Evolutionary conservation across 768 basidiomycete species (phyloP).

Genomic region (Mrakia frigida): DNA sequence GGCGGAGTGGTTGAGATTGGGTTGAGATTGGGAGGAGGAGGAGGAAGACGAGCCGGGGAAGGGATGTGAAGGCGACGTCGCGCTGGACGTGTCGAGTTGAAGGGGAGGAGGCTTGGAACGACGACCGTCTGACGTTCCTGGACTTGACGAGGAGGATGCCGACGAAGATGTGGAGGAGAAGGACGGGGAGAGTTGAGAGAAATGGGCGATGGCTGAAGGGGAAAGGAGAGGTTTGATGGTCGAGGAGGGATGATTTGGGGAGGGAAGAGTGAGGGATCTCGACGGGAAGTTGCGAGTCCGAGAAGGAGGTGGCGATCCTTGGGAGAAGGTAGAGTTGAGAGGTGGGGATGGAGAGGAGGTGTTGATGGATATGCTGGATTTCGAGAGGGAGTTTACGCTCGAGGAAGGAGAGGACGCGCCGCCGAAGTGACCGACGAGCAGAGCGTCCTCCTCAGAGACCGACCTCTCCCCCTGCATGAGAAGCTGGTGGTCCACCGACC

Average conservation of each 20-base stretch:
- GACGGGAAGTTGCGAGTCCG: neutral
- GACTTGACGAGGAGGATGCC: neutral
- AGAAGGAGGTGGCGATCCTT: neutral
- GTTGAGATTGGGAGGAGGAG: neutral
- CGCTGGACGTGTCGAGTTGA: neutral
- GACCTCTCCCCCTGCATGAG: constrained; percentile 7
- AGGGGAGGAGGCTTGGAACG: constrained; percentile 9
- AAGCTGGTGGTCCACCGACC: neutral
- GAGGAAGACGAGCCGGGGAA: neutral
- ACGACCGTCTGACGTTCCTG: neutral
- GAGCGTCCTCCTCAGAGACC: neutral
- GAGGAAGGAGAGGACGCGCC: neutral
- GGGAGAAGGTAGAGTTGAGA: neutral
- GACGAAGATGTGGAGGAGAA: constrained; percentile 3
- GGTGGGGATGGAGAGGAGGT: neutral
- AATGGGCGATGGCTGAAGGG: constrained; percentile 4
- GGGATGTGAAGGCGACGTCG: neutral
- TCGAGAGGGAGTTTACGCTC: neutral
- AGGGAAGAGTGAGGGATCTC: neutral
- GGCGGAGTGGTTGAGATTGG: neutral
- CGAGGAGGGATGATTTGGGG: neutral
- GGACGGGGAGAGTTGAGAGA: neutral
- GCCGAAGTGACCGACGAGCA: neutral
- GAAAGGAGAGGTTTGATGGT: constrained; percentile 18
- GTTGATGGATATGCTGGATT: neutral